A percentile compares a stretch with the other conserved stretches of the same genome.
phyloP scores from a whole-genome alignment of 495 filamentous ascomycete species.

The Chaetomidium leptoderma region DNA sequence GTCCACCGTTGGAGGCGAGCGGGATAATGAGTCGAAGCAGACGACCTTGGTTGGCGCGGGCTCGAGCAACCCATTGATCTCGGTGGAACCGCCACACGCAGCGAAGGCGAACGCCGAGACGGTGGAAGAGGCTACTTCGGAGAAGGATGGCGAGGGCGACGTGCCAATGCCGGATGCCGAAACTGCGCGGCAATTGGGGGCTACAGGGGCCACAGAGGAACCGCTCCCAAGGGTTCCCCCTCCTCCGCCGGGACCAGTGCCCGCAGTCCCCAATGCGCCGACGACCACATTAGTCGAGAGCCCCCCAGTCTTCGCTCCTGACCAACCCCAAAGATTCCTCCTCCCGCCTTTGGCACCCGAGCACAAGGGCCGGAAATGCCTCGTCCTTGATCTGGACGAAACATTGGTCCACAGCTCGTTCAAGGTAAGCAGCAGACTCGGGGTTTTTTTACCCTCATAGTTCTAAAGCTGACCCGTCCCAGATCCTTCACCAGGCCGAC shows the following conservation, averaged over 20 bases:
- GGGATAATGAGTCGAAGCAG: slow-evolving; percentile 46
- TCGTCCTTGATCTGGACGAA: slow-evolving; percentile 94
- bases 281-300: slow-evolving; percentile 26
- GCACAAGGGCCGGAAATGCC: slow-evolving; percentile 81
- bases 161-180: slow-evolving; percentile 59
- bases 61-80: slow-evolving; percentile 40
- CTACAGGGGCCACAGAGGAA: slow-evolving; percentile 29
- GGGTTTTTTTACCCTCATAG: not conserved
- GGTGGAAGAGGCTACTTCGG: slow-evolving; percentile 26
- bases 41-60: slow-evolving; percentile 38
- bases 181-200: slow-evolving; percentile 17
- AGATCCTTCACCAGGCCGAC: slow-evolving; percentile 97
- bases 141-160: slow-evolving; percentile 54
- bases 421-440: slow-evolving; percentile 60
- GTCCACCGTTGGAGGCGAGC: slow-evolving; percentile 37
- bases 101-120: slow-evolving; percentile 21
- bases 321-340: slow-evolving; percentile 61
- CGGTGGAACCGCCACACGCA: slow-evolving; percentile 40
- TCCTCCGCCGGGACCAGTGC: slow-evolving; percentile 53
- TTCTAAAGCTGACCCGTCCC: slow-evolving; percentile 19
- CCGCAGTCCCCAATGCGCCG: slow-evolving; percentile 29
- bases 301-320: slow-evolving; percentile 31
- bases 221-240: slow-evolving; percentile 50
- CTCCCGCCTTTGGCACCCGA: slow-evolving; percentile 73
- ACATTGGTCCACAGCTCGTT: slow-evolving; percentile 99